Base-by-base conservation (phyloP, 1,139 yeast genomes). In the Entelexis paramagnoliae region DNA sequence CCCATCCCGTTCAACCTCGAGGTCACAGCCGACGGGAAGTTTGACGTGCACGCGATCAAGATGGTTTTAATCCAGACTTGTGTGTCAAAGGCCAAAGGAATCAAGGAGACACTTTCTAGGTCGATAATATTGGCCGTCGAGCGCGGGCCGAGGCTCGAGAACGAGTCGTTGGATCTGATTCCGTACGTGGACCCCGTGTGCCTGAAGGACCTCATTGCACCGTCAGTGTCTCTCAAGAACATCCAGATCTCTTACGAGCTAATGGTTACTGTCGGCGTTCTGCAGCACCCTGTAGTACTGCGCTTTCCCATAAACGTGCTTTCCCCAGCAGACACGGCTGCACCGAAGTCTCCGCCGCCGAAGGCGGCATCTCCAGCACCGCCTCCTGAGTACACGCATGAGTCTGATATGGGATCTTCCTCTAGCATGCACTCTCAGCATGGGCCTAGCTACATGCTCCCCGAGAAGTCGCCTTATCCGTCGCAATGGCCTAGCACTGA, bases 281-380 rank as follows among this genome's bases (percentile, higher is more conserved):
- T 20, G n/a, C 4, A 30, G 14, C 8, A 24, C 20, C 33, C 44
- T 1, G 6, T 32, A 14, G 29, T 5, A 2, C 8, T 42, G 5
- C 46, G 46, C 14, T 13, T 29, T 11, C 46, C 46, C 13, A 42
- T 42, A 13, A 42, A 36, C 9, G 46, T 42, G 11, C 30, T 42
- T n/a, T 42, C 46, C 1, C 46, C 46, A 2, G 36, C 36, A 8
- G 46, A 30, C 19, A 42, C 46, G 19, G 45, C 33, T 4, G 22
- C 34, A 4, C 45, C 24, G 30, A 17, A 10, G 14, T 11, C 22
- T 9, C 6, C 17, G 26, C 17, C 17, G n/a, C 14, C 17, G 13
- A 22, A 36, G 9, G 17, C 10, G 11, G 8, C 41, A 5, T 30
- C 11, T 1, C 22, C 43, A 13, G 22, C 22, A 4, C 5, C n/a